phyloP scores from a whole-genome alignment of 805 yeast genomes.

The Candida sakaeoensis region DNA sequence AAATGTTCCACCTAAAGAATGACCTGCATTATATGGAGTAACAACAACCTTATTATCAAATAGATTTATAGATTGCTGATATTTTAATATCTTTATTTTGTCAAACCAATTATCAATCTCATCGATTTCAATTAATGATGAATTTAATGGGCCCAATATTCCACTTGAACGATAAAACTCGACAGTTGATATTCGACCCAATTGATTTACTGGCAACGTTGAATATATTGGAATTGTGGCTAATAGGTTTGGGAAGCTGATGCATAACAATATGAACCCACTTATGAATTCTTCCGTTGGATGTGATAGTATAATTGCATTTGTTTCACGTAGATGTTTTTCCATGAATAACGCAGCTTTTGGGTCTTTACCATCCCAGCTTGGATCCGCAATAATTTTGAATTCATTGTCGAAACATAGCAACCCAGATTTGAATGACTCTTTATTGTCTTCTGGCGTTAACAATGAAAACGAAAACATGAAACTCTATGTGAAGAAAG shows the following conservation, averaged over 20 bases:
- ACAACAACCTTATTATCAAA: constrained; percentile 62
- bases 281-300: constrained; percentile 78
- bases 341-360: constrained; percentile 33
- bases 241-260: constrained; percentile 51
- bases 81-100: constrained; percentile 63
- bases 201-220: constrained; percentile 82
- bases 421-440: constrained; percentile 44
- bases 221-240: constrained; percentile 74
- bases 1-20: constrained; percentile 87
- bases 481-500: background rate
- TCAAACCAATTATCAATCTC: constrained; percentile 84
- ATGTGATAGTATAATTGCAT: constrained; percentile 79
- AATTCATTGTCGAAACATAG: constrained; percentile 54
- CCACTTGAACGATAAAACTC: constrained; percentile 76
- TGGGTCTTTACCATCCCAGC: constrained; percentile 58
- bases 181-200: constrained; percentile 83
- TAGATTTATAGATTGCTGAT: constrained; percentile 68
- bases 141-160: constrained; percentile 64
- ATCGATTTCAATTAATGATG: constrained; percentile 55
- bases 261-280: constrained; percentile 67
- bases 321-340: constrained; percentile 42
- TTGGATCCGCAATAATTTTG: constrained; percentile 65
- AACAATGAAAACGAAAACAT: constrained; percentile 39
- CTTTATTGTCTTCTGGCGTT: constrained; percentile 23
- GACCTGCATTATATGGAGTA: constrained; percentile 89